Base-by-base conservation (phyloP, 176 grass and related monocot species). In the Aegilops longissima region DNA sequence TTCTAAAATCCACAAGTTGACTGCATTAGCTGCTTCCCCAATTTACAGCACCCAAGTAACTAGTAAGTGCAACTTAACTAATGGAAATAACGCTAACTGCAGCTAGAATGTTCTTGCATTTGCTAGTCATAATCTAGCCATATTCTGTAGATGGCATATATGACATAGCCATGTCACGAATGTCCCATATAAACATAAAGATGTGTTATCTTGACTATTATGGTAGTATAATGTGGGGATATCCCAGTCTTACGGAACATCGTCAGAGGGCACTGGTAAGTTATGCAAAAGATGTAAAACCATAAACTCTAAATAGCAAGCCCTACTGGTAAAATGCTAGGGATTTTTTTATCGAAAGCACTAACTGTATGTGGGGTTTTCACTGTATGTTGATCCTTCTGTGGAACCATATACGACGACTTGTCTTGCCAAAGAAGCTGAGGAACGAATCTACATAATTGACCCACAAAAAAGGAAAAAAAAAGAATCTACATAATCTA, bases 121-220 rank as follows among this genome's bases (percentile, higher is more conserved):
- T 39, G 66, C 12, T 5, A 49, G 39, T 13, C 9, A 59, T 21
- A 18, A 77, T 18, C 27, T 30, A 30, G 38, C 17, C 18, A 71
- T 78, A 82, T 77, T 38, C 17, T 70, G 16, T 63, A 14, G 63
- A 82, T 73, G 52, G 30, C 35, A 70, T 11, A 74, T 59, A 59
- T 54, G 56, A 59, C 6, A 59, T 61, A 38, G 13, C 44, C 61
- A 70, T 76, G 20, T 68, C 64, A 40, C 29, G 33, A 6, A 64
- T 52, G 38, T 39, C 51, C n/a, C 62, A 81, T 45, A 36, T n/a
- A 71, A 52, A 54, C 2, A 54, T 18, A 18, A 42, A 51, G 1
- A 5, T 24, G 36, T 6, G 16, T 8, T 82, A 51, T 40, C 34
- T 17, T 78, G 40, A 29, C 36, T 68, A 68, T 56, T 23, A n/a